phyloP scores from a whole-genome alignment of 2,329 filamentous ascomycete genomes.

The Metarhizium guizhouense region DNA sequence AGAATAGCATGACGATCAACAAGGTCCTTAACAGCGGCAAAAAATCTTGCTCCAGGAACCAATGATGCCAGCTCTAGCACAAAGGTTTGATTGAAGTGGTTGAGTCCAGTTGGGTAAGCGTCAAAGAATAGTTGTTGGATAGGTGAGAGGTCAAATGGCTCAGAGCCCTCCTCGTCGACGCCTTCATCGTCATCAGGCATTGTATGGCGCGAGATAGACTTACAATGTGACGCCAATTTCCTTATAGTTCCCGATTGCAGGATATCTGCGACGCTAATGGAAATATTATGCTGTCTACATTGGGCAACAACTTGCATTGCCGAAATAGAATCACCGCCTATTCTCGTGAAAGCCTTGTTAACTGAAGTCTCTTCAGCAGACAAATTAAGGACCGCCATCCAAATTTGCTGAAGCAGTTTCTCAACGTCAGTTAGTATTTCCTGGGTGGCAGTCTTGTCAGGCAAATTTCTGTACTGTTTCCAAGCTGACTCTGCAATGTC shows the following conservation, averaged over 20 bases:
- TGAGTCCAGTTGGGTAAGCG: constrained; percentile 17
- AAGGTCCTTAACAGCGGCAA: constrained; percentile 14
- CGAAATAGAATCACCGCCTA: constrained; percentile 35
- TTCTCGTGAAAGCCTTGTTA: constrained; percentile 25
- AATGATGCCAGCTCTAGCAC: constrained; percentile 17
- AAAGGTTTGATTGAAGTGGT: constrained; percentile 37
- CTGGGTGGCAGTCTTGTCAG: not conserved
- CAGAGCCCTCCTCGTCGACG: constrained; percentile 11
- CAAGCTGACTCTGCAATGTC: constrained; percentile 2
- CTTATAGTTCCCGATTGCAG: constrained; percentile 20
- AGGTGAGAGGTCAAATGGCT: constrained; percentile 30
- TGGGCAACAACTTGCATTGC: constrained; percentile 33
- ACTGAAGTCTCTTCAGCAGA: constrained; percentile 17
- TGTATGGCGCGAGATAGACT: not conserved
- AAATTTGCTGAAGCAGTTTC: constrained; percentile 17
- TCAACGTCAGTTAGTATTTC: constrained; percentile 4
- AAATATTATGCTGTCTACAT: constrained; percentile 20
- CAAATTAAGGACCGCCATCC: constrained; percentile 31
- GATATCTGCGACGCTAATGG: constrained; percentile 23
- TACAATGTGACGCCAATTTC: constrained; percentile 12
- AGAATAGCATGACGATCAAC: constrained; percentile 27
- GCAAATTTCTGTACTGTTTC: not conserved
- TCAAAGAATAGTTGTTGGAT: constrained; percentile 35
- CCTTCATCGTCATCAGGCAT: not conserved
- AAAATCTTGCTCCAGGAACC: constrained; percentile 9